phyloP scores from a whole-genome alignment of 1,139 yeast genomes.

The Geotrichum australiense region DNA sequence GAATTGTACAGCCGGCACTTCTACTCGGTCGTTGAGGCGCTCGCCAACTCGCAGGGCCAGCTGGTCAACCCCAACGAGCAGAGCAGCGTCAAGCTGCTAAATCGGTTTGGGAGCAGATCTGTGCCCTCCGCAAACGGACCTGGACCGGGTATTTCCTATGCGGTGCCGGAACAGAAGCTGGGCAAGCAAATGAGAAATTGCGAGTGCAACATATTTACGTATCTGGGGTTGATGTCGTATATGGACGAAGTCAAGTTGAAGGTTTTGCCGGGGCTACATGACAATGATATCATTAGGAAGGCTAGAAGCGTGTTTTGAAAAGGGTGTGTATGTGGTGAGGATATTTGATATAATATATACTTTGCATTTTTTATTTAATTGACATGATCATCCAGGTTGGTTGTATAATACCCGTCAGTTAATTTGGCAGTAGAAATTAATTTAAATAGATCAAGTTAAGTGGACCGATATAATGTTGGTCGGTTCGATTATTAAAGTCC shows the following conservation, averaged over 20 bases:
- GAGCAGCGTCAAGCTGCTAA: background rate
- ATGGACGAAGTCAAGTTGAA: constrained; percentile 9
- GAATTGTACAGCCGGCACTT: background rate
- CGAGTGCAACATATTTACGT: constrained; percentile 5
- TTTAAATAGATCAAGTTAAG: too few species aligned
- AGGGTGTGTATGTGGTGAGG: background rate
- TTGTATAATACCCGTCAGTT: too few species aligned
- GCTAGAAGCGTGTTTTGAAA: constrained; percentile 4
- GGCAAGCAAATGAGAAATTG: background rate
- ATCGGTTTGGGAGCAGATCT: background rate
- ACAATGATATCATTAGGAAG: constrained; percentile 4
- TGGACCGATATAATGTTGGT: too few species aligned
- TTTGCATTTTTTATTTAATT: too few species aligned
- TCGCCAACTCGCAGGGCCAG: background rate
- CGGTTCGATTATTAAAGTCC: too few species aligned
- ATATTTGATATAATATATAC: too few species aligned
- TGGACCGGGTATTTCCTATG: too few species aligned
- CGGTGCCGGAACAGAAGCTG: too few species aligned
- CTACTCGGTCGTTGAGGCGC: background rate
- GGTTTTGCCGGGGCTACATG: constrained; percentile 4
- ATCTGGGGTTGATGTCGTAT: constrained; percentile 10
- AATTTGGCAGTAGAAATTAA: too few species aligned
- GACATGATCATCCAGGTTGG: too few species aligned
- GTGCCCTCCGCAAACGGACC: background rate
- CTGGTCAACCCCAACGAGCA: constrained; percentile 6